These are phyloP conservation scores for Triangularia verruculosa DNA, from an alignment of 2,329 filamentous ascomycete genomes.

Conservation along the genomic window DNA sequence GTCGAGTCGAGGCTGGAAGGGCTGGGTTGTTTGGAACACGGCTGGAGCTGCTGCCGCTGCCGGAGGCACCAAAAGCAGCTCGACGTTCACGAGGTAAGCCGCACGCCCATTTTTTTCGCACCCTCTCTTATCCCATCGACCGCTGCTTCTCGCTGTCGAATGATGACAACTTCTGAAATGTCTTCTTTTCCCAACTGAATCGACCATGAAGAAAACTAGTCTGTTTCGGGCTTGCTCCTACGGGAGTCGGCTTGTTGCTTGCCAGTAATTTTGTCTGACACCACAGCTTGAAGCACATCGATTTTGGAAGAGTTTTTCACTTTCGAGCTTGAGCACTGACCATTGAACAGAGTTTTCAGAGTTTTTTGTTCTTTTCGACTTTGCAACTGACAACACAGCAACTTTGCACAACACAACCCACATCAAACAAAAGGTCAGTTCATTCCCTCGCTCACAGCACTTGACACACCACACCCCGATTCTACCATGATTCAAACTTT, in stretches of 20 bases:
- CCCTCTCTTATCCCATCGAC: not conserved
- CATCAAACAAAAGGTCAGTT: constrained; percentile 36
- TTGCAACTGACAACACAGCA: constrained; percentile 12
- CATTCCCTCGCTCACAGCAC: not conserved
- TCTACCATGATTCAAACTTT: constrained; percentile 68
- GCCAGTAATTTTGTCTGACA: constrained; percentile 81
- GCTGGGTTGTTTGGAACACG: constrained; percentile 3
- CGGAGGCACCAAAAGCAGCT: constrained; percentile 3
- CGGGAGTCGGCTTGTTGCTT: constrained; percentile 73
- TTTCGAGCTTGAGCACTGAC: constrained; percentile 17
- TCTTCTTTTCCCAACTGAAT: constrained; percentile 90
- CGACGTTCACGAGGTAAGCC: constrained; percentile 23
- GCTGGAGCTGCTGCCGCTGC: constrained; percentile 6
- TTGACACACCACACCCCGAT: constrained; percentile 20
- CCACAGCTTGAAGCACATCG: constrained; percentile 13
- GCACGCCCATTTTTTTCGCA: constrained; percentile 2
- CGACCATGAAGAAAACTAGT: constrained; percentile 77
- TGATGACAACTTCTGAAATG: constrained; percentile 70
- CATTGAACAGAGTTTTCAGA: constrained; percentile 10
- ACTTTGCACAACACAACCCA: not conserved
- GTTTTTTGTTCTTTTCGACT: not conserved
- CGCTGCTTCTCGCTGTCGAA: constrained; percentile 36
- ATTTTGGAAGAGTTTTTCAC: constrained; percentile 6
- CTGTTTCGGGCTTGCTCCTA: constrained; percentile 60
- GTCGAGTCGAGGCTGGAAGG: constrained; percentile 8